Conservation (phyloP, 2,329 filamentous ascomycete genomes). For the Colletotrichum chrysophilum region DNA sequence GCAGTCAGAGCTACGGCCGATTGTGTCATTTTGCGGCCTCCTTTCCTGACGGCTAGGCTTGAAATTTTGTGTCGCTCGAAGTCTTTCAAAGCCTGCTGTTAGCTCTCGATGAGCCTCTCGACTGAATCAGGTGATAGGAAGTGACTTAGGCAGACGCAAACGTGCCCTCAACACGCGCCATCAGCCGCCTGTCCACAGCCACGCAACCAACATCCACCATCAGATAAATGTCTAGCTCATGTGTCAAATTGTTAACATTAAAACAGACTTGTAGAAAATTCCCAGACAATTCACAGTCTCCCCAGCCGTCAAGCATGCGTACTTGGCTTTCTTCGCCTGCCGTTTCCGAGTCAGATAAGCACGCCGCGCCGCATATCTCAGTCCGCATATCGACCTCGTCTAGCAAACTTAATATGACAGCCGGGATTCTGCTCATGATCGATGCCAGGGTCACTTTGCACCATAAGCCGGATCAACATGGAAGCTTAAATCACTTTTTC, state of each 20-base stretch:
- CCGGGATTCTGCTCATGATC: no score
- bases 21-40: not conserved
- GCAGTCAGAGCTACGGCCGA: not conserved
- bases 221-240: not conserved
- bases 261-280: not conserved
- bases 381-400: not conserved
- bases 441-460: no score
- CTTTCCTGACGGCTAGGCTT: not conserved
- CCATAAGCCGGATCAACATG: not conserved
- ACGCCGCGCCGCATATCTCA: not conserved
- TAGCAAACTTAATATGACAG: not conserved
- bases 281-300: not conserved
- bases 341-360: no score
- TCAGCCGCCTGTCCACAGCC: not conserved
- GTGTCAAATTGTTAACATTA: rapidly evolving
- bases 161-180: not conserved
- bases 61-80: not conserved
- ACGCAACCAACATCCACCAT: not conserved
- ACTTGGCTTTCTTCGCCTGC: not conserved
- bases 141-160: not conserved
- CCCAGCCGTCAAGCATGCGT: not conserved
- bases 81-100: not conserved
- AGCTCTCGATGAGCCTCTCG: rapidly evolving
- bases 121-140: not conserved
- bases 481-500: not conserved